phyloP scores from a whole-genome alignment of 441 rosid genomes.

The Mallotus japonicus region DNA sequence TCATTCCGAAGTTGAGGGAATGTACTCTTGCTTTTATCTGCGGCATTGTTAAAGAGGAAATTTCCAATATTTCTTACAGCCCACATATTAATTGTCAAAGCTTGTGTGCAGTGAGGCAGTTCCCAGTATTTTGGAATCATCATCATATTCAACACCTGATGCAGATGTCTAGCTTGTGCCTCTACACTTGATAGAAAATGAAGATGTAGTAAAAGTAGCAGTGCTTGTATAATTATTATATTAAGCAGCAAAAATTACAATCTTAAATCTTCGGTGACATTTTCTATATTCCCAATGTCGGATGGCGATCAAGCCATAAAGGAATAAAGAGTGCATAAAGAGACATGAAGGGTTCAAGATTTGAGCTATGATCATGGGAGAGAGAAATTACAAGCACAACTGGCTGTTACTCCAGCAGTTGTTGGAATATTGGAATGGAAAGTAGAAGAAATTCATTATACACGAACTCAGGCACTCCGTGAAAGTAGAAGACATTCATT shows the following conservation, averaged over 20 bases:
- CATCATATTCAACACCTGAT: slow-evolving; percentile 31
- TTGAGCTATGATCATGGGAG: slow-evolving; percentile 12
- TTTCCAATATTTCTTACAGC: slow-evolving; percentile 41
- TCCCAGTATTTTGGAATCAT: slow-evolving; percentile 35
- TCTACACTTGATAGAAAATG: slow-evolving; percentile 51
- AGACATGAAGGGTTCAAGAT: no score
- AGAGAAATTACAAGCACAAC: slow-evolving; percentile 21
- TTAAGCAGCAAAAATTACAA: not conserved
- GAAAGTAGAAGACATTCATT: slow-evolving; percentile 12
- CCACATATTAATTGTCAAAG: slow-evolving; percentile 36
- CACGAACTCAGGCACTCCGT: slow-evolving; percentile 16
- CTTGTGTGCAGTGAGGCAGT: slow-evolving; percentile 41
- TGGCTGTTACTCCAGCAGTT: slow-evolving; percentile 20
- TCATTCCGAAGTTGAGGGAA: slow-evolving; percentile 49
- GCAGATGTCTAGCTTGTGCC: slow-evolving; percentile 40
- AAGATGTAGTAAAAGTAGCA: slow-evolving; percentile 31
- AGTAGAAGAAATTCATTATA: slow-evolving; percentile 13
- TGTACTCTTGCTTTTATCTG: slow-evolving; percentile 55
- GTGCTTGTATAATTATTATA: not conserved
- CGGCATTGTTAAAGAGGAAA: slow-evolving; percentile 42
- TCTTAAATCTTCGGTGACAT: not conserved
- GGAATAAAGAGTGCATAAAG: no score
- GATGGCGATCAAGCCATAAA: no score
- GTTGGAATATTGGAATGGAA: slow-evolving; percentile 21
- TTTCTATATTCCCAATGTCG: not conserved